Base-by-base conservation (phyloP, 2,329 filamentous ascomycete genomes). In the Colletotrichum truncatum region DNA sequence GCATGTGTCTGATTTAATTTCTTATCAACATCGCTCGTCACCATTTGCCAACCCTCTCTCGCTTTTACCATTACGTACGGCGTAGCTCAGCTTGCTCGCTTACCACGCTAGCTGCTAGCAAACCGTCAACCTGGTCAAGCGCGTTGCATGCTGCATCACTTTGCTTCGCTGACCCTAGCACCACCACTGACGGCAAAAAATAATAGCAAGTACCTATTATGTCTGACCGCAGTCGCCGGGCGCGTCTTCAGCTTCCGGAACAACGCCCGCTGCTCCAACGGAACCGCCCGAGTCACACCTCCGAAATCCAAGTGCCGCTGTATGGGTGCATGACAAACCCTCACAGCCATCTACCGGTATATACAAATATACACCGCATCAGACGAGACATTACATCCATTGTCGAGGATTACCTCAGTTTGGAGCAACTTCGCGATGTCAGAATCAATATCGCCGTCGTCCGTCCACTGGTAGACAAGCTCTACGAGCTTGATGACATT, bases 371-470 rank as follows among this genome's bases (percentile, higher is more conserved):
- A 71, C 92, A 94, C 76, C 85, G 90, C 66, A 89, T 91, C 74
- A 84, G 87, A 34, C 84, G 87, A 74, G 88, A 91, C 75, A 86
- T 91, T 63, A 81, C 85, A 67, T 85, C 84, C 61, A 87, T 89
- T 28, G 87, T 90, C 52, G 88, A 89, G 78, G 85, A 86, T 74
- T 85, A 86, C 70, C 76, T 88, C 73, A 93, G 88, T 61, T 81
- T 91, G 60, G 91, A 94, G 70, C 93, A 96, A 80, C 81, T 97
- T 68, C 87, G 90, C 72, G 91, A 93, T 75, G 90, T 93, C 59
- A 87, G 92, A 64, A 93, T 96, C 83, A 96, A 96, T 74, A 86
- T 93, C 53, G 85, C 91, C 1, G 90, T 96, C 45, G 89, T 96
- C 18, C 87, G 93, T 63, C 93, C 93, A 1, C 80, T 96, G 25